Evolutionary conservation across 768 basidiomycete species (phyloP), one percentile per base, ranked within the genome.

Genomic region (Boletellus emodensis): DNA sequence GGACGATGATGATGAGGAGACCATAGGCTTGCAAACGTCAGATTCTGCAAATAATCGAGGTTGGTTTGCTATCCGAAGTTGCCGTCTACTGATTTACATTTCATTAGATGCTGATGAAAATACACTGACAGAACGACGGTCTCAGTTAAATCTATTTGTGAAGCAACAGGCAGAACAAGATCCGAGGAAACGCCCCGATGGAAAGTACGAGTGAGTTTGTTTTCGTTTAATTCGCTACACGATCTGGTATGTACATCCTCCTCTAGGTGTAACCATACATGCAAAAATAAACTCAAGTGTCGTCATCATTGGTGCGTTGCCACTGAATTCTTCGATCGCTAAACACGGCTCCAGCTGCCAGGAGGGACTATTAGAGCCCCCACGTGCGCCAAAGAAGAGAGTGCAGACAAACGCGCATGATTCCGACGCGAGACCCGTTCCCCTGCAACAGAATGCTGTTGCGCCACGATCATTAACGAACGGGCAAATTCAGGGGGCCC

Each of bases 241-340:
- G 30, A 26, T 18, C 8, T 45, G 18, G 48, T 26, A 17, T 42
- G 15, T 14, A 15, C 33, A 26, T n/a, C 44, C 30, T 36, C 39
- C 37, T 10, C 48, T 35, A 90, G 88, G 44, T 93, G 90, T 61
- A 87, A 87, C 57, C 90, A 93, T 57, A 45, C 76, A 18, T 93
- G 90, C 75, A 88, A 85, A 63, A 82, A 90, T 60, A 92, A 90
- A 66, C 68, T 71, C 4, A 75, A 72, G 38, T 93, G 90, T 61
- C 79, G 84, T 22, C 90, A 93, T 71, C 63, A 83, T 33, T 92
- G 90, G 90, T 55, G 72, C 37, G 44, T 56, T 26, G 45, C 13
- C 55, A 55, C 36, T 38, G 40, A 36, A 40, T 22, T 26, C 15
- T 20, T 39, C 9, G 2, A 35, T 46, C 46, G 35, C 57, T 61